Evolutionary conservation across 345 rosid species (phyloP), one percentile per base, ranked within the genome.

Genomic region (Excoecaria cochinchinensis): DNA sequence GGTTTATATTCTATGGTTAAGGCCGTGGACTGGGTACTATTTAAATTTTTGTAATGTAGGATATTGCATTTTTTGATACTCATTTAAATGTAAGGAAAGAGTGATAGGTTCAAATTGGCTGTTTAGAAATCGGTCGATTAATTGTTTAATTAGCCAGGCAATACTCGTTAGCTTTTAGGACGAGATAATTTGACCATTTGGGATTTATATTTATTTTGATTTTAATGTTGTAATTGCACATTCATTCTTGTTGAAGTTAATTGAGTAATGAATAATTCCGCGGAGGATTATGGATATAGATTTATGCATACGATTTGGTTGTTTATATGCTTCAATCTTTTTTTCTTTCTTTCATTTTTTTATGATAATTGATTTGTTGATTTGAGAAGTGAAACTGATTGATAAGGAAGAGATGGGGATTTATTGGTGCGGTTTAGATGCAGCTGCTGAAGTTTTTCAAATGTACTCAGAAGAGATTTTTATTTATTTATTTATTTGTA

Each of bases 201-300:
- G 52, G 56, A 31, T 36, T 51, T 21, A 17, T 40, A 10, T 39
- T 44, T 71, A 14, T 31, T 47, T 42, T 17, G 22, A 25, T 44
- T 47, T 75, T 24, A 61, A 40, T 48, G 65, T 62, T 78, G 72
- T 69, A 72, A 72, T 66, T 46, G 50, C 36, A 59, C 59, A 72
- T 58, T 57, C 24, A 56, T 53, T 69, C 69, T 14, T 22, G 61
- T 15, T 48, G 61, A 19, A 40, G 53, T 42, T 46, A 44, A 42
- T 65, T 38, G 53, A 38, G 64, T 19, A 61, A 38, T 74, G 11
- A 68, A 60, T 61, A 69, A 74, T 62, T 52, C 25, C 60, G 5
- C 42, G 17, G 11, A 50, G 11, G 53, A 52, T 57, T 72, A 44
- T 38, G 15, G 19, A 21, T 21, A n/a, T n/a, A 13, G 39, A 11